Evolutionary conservation across 2,329 filamentous ascomycete species (phyloP), one percentile per base, ranked within the genome.

Genomic region (Colletotrichum spaethianum): DNA sequence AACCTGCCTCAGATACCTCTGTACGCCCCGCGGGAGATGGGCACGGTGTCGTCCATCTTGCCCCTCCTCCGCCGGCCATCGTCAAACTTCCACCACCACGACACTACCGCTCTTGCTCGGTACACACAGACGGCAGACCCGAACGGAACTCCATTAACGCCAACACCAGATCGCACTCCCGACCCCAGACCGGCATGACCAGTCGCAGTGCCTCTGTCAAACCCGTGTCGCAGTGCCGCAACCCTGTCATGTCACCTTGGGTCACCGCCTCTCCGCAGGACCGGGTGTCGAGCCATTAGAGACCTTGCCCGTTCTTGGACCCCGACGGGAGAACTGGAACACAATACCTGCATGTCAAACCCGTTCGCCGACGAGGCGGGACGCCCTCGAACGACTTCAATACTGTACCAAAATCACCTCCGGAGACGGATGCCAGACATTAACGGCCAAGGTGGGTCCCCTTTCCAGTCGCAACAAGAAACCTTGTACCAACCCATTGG

Each of bases 191-290:
- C 50, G 36, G 28, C 20, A 28, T 31, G 50, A 36, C 55, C 63
- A 36, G 63, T 67, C 63, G 48, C 40, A n/a, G 57, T 56, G 26
- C 56, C 26, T 67, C 4, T 67, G 63, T 63, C 63, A 71, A 71
- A 67, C 44, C 50, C 42, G 56, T 59, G n/a, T 40, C 61, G 64
- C 63, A 68, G 48, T 48, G 56, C 68, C 40, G 57, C 68, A 31
- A 50, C 63, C 50, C 63, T 71, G 56, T 50, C 68, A 67, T 68
- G 68, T 57, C 56, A 71, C 56, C 63, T 67, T 40, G 16, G 38
- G 68, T 71, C 63, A 67, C 63, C 63, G 57, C 68, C 53, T 67
- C 67, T 67, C 63, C 63, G 50, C 26, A 33, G 38, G 42, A 44
- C 42, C 52, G 26, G 61, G 53, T 52, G 44, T 4, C 12, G 63